Evolutionary conservation across 805 yeast species (phyloP).

Genomic region (Starmerella geochares): DNA sequence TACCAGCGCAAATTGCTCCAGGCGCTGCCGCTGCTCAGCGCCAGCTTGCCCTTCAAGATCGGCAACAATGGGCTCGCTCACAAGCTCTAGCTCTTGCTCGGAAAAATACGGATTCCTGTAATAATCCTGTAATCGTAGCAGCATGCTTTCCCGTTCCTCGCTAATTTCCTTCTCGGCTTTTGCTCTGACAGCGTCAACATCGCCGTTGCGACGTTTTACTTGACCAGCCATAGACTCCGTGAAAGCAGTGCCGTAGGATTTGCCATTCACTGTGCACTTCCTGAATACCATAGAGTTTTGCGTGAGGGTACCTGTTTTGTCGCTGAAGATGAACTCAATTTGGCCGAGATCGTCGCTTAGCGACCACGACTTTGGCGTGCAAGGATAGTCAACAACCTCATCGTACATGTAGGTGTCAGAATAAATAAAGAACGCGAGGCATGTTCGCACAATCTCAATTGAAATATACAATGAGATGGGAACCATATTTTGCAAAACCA

Average conservation of each 20-base stretch:
- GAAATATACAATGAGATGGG: conserved; percentile 74
- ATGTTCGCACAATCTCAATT: conserved; percentile 66
- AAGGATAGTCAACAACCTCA: conserved; percentile 57
- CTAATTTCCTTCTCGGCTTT: conserved; percentile 37
- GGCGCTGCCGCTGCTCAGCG: conserved; percentile 38
- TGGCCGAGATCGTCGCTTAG: conserved; percentile 79
- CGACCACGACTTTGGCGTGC: conserved; percentile 74
- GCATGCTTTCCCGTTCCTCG: conserved; percentile 41
- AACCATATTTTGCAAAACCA: conserved; percentile 64
- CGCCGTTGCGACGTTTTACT: conserved; percentile 44
- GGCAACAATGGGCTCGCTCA: conserved; percentile 48
- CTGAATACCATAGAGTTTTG: conserved; percentile 77
- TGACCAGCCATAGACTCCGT: conserved; percentile 70
- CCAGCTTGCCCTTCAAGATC: conserved; percentile 41
- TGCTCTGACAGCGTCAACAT: conserved; percentile 41
- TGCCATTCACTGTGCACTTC: conserved; percentile 61
- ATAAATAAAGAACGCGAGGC: conserved; percentile 65
- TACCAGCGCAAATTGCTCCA: conserved; percentile 51
- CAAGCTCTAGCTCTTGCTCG: conserved; percentile 32
- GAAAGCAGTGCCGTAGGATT: conserved; percentile 61
- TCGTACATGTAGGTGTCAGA: conserved; percentile 64
- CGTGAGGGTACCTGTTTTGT: conserved; percentile 75
- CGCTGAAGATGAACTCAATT: conserved; percentile 70
- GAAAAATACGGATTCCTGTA: conserved; percentile 40
- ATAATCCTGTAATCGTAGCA: conserved; percentile 32